Base-by-base conservation (phyloP, 2,329 filamentous ascomycete species). In the Zymoseptoria passerinii region DNA sequence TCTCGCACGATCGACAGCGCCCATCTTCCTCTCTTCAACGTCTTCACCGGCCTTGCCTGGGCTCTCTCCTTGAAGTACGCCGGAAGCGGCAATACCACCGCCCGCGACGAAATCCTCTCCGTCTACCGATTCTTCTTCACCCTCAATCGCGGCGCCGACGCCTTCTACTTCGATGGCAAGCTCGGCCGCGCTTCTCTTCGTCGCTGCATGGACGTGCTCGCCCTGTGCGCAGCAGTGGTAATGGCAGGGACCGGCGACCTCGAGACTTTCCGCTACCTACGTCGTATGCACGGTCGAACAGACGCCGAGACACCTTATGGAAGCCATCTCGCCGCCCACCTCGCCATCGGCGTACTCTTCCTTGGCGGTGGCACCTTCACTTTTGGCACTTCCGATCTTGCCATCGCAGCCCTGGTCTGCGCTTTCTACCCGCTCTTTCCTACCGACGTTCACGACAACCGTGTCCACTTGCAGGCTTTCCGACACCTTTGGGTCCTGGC, bases 231-330 rank as follows among this genome's bases (percentile, higher is more conserved):
- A 20, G 86, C 94, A 0, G 90, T 88, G 1, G 90, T 97, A 54
- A 97, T 97, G 92, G 91, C 95, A 5, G 94, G 94, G 28, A 96
- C 91, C 0, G 94, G 95, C 48, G 95, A 99, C 69, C 77, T 99
- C 19, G 76, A 83, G 1, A 86, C 96, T 1, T 88, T 97, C 67
- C 86, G 94, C 20, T 86, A 92, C 13, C 80, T 99, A 29, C 87
- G 94, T 16, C 85, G 89, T 16, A 82, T 99, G 48, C 95, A 99
- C 71, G 92, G 92, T 20, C 86, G 92, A 16, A 85, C 92, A 55
- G 89, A 96, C 58, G 77, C 82, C 1, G 89, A 94, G 44, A 92
- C 88, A 0, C 87, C 92, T 0, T 99, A 96, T 69, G 94, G 94
- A 51, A 96, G 90, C 56, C 92, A 99, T 70, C 83, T 99, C 66